phyloP scores from a whole-genome alignment of 495 filamentous ascomycete species.

The Aspergillus homomorphus region DNA sequence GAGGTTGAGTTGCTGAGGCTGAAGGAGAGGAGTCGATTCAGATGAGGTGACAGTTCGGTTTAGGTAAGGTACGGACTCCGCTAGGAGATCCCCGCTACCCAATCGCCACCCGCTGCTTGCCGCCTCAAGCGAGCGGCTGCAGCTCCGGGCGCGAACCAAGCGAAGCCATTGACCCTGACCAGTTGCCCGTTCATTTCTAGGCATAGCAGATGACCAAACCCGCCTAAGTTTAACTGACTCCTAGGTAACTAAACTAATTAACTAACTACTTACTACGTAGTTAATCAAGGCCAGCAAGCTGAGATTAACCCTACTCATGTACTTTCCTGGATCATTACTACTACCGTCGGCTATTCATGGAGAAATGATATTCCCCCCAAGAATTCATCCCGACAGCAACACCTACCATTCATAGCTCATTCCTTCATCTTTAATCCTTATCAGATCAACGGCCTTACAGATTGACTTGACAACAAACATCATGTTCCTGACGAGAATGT shows the following conservation, averaged over 20 bases:
- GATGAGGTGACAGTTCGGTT: slow-evolving; percentile 20
- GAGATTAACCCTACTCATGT: too few relatives aligned
- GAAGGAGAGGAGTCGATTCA: background rate
- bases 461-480: too few relatives aligned
- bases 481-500: background rate
- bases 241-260: too few relatives aligned
- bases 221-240: too few relatives aligned
- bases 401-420: too few relatives aligned
- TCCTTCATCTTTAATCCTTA: background rate
- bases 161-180: background rate
- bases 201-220: too few relatives aligned
- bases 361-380: too few relatives aligned
- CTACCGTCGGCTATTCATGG: too few relatives aligned
- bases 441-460: slow-evolving; percentile 1
- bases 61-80: slow-evolving; percentile 24
- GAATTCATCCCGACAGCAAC: too few relatives aligned
- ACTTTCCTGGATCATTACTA: too few relatives aligned
- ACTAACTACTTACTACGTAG: too few relatives aligned
- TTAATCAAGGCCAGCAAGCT: too few relatives aligned
- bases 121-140: slow-evolving; percentile 36
- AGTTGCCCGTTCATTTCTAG: background rate
- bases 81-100: slow-evolving; percentile 24
- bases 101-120: slow-evolving; percentile 34
- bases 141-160: background rate
- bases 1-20: slow-evolving; percentile 15